Base-by-base conservation (phyloP, 2,329 filamentous ascomycete genomes). In the Apiospora rasikravindrae region DNA sequence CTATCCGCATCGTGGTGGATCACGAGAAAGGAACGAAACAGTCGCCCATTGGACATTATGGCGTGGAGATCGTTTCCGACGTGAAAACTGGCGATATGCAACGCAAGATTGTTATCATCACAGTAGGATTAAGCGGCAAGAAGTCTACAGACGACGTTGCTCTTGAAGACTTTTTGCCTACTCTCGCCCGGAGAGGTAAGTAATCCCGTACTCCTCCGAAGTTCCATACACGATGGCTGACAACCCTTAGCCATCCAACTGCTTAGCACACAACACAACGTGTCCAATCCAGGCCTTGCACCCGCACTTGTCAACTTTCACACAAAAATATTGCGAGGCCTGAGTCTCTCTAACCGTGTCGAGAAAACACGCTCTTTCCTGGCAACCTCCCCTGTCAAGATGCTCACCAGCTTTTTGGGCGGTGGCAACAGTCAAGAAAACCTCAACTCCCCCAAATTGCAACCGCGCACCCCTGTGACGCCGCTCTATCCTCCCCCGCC, bases 341-440 rank as follows among this genome's bases (percentile, higher is more conserved):
- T 98, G 33, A 88, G 88, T 67, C 85, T 93, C 53, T 85, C 89
- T 26, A 85, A 89, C 44, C 88, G 91, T 53, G 86, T 88, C 0
- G 90, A 91, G 77, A 93, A 90, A 80, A 88, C 90, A 14, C 88
- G 88, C 71, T 91, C 90, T 0, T 93, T 94, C 78, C 88, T 96
- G 13, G 91, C 91, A 5, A 89, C 92, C n/a, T 98, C 95, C 0
- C 95, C 96, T 0, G 94, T 97, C 67, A 98, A 98, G 81, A 87
- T 98, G 78, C 86, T 98, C 22, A 97, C 95, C 0, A 97, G 89
- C 78, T 89, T 98, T 70, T 90, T 97, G 77, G 89, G 90, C 45
- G 89, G 90, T 33, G 88, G 87, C 71, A 87, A 81, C 45, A 86
- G 85, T 73, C 83, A 19, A 33, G 81, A 84, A 16, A 73, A 80